Base-by-base conservation (phyloP, 805 yeast genomes). In the Wickerhamiella nectarea region DNA sequence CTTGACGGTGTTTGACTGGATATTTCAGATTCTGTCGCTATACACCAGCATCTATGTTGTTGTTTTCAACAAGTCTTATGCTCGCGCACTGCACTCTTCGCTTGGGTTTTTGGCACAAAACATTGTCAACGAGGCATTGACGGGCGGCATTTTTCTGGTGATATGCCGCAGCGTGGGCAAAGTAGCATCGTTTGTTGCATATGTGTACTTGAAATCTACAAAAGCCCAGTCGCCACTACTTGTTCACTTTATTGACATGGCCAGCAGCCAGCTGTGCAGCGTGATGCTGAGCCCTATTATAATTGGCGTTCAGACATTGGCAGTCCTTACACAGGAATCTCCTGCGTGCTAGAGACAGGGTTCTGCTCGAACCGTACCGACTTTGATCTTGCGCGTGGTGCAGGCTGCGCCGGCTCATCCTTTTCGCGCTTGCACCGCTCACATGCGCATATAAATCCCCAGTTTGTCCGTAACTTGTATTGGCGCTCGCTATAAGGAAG, bases 11-110 rank as follows among this genome's bases (percentile, higher is more conserved):
- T 54, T 87, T 20, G 83, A 83, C 51, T 83, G 95, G 91, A 49
- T 80, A 39, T 80, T 82, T 18, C 70, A 77, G 47, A 86, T 83
- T 68, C 86, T 87, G 67, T 85, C 87, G 63, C 89, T 81, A 58
- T 87, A 84, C 57, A 94, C 95, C 6, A 83, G 81, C 59, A 78
- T 91, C 22, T 84, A 78, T 56, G 69, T 87, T 53, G 94, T 95
- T 0, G 68, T 87, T 19, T 89, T 85, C 61, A 96, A 96, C 38
- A 77, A 78, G 52, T 68, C 75, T 28, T 89, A 86, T 56, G 55
- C 82, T 39, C 66, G 68, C 22, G 77, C 93, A 0, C 87, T 95
- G 0, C 80, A 72, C 53, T 89, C 83, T 47, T 81, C 96, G 0
- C 80, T 86, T 75, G 74, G 75, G 53, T 39, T 28, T n/a, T 18